Base-by-base conservation (phyloP, 2,329 filamentous ascomycete genomes). In the Phyllosticta ampelicida region DNA sequence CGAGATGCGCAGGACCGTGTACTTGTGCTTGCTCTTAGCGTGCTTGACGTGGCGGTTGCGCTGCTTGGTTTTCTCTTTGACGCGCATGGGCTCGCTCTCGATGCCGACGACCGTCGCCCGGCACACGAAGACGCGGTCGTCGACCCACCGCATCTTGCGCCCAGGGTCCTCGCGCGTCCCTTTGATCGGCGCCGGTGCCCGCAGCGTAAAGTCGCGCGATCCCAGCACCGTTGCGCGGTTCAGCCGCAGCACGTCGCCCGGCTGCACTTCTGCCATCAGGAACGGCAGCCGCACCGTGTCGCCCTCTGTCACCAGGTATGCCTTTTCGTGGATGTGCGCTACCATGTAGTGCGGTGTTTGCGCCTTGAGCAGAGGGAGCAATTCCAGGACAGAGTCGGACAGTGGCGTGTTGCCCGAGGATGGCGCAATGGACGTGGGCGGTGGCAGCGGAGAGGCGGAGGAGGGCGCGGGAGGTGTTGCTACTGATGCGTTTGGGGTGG, bases 11-110 rank as follows among this genome's bases (percentile, higher is more conserved):
- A 99, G 69, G 20, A 96, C 82, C 2, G 94, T 99, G 73, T 87
- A 96, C 67, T 83, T 80, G 70, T 95, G 89, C 81, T 99, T 96
- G 78, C 90, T 96, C 76, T 80, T 86, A 9, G 94, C 86, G 60
- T 81, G 83, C 77, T 85, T 89, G 54, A 82, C 80, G 69, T 82
- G 79, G 62, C 83, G 74, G 65, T 82, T 78, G 68, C 86, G 80
- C 68, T 89, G 77, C 72, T 86, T 86, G 67, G 78, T 81, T 75
- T 81, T 81, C 71, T 80, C 77, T 67, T 74, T 77, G 44, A 79
- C 67, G 57, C 77, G 66, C 75, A 80, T 71, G 50, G 79, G 79
- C 83, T 87, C 77, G 59, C 83, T 82, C 75, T 97, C 94, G 6
- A 87, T 83, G 5, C 90, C 92, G 62, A 94, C 80, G 23, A 99